Conservation (phyloP, 139 green algal species). For the Tetradesmus lagerheimii region DNA sequence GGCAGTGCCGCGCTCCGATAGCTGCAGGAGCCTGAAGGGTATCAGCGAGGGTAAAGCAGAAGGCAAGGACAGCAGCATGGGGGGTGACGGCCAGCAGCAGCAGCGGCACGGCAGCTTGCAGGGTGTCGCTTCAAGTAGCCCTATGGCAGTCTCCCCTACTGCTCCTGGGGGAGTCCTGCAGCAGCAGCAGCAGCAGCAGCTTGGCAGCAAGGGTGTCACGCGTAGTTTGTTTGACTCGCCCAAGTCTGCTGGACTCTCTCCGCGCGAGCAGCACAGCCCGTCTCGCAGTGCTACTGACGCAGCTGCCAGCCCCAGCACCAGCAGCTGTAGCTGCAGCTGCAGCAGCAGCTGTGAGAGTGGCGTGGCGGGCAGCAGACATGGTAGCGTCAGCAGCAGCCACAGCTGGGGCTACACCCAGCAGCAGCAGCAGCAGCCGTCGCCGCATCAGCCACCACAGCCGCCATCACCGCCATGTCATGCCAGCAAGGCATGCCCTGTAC, state of each 20-base stretch:
- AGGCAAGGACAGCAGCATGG: slow-evolving; percentile 12
- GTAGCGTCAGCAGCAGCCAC: slow-evolving; percentile 33
- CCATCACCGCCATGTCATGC: slow-evolving; percentile 11
- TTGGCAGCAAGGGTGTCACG: not conserved
- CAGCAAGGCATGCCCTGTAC: not conserved
- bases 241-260: not conserved
- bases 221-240: not conserved
- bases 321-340: slow-evolving; percentile 39
- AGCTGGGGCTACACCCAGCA: slow-evolving; percentile 37
- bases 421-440: slow-evolving; percentile 21
- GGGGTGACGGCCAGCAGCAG: not conserved
- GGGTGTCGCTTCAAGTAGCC: not conserved
- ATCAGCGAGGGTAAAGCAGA: not conserved
- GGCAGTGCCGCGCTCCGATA: slow-evolving; percentile 16
- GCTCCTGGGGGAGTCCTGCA: not conserved
- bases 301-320: slow-evolving; percentile 6
- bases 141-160: slow-evolving; percentile 28
- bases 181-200: slow-evolving; percentile 4
- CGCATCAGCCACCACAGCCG: slow-evolving; percentile 9
- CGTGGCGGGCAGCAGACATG: not conserved
- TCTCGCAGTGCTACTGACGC: not conserved
- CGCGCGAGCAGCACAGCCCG: not conserved
- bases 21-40: slow-evolving; percentile 23
- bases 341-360: slow-evolving; percentile 30
- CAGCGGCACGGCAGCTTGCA: not conserved